Evolutionary conservation across 2,329 filamentous ascomycete genomes (phyloP).

Genomic region (Myotisia sp.): DNA sequence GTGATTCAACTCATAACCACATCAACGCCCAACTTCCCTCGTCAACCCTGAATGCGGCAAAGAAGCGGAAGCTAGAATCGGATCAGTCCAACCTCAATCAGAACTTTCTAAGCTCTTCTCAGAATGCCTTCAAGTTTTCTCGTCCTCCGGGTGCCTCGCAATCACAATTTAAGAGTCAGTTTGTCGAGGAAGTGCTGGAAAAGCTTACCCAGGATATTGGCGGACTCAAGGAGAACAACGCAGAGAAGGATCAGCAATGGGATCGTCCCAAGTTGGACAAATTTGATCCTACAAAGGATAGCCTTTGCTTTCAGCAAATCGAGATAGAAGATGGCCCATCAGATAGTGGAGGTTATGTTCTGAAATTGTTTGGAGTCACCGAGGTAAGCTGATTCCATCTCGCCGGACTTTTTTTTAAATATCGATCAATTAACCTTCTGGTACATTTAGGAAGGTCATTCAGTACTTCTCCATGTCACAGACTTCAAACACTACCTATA

Average conservation of each 20-base stretch:
- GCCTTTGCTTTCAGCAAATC: constrained; percentile 85
- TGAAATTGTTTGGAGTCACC: constrained; percentile 91
- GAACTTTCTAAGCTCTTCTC: constrained; percentile 44
- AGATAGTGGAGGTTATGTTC: constrained; percentile 57
- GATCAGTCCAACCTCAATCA: constrained; percentile 46
- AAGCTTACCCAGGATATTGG: constrained; percentile 90
- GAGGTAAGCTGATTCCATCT: constrained; percentile 36
- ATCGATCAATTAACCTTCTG: no score
- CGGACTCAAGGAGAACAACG: constrained; percentile 69
- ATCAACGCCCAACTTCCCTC: constrained; percentile 40
- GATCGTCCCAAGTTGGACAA: constrained; percentile 48
- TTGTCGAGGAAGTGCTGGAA: constrained; percentile 87
- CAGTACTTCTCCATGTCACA: constrained; percentile 85
- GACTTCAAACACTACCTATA: constrained; percentile 96
- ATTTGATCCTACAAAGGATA: constrained; percentile 51
- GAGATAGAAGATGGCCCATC: constrained; percentile 83
- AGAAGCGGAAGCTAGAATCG: constrained; percentile 70
- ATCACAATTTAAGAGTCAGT: constrained; percentile 67
- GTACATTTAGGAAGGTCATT: constrained; percentile 52
- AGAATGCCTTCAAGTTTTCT: constrained; percentile 2
- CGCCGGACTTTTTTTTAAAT: not conserved
- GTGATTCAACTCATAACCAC: constrained; percentile 50
- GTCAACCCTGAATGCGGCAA: constrained; percentile 43
- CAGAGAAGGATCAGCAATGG: constrained; percentile 92
- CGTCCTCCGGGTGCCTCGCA: constrained; percentile 28